Base-by-base conservation (phyloP, 2,329 filamentous ascomycete genomes). In the Epichloe elymi region DNA sequence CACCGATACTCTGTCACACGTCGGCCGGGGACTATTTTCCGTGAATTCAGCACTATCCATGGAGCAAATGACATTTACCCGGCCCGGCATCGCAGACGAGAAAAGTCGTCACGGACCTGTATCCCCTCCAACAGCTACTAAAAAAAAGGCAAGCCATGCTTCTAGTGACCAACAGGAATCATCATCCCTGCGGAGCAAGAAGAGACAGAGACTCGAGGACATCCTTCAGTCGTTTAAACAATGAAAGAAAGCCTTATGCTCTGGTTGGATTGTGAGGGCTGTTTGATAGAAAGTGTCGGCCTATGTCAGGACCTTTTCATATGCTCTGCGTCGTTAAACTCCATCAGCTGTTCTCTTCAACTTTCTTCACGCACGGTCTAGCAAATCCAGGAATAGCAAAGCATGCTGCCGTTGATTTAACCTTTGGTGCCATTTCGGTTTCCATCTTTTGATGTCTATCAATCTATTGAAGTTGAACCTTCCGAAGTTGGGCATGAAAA, bases 141-240 rank as follows among this genome's bases (percentile, higher is more conserved):
- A 53, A 48, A 53, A 49, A 53, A 54, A 42, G 35, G 26, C 53
- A 14, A 59, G 42, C 12, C 7, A 54, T 33, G 54, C 46, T 1
- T 51, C 50, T 14, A 56, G 55, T 20, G 55, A 58, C 49, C 53
- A 49, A 15, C 48, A 51, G 6, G 58, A 56, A n/a, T 57, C 57
- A n/a, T 57, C 57, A 11, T 56, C 55, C 5, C 37, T 63, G 23
- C 60, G 62, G 15, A 60, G 57, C 23, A 58, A 59, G 30, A 70
- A 70, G 57, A 61, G 63, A 50, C 63, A 59, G 51, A 58, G 62
- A 4, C 51, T 70, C 19, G 62, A 63, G 20, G 66, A 69, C 43
- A 55, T 70, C 33, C 52, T 69, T 39, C 57, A 64, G 15, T 50
- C 55, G 15, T 33, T 54, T 20, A 42, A 15, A 15, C 45, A 26